These are phyloP conservation scores for Capsicum chinense DNA, from an alignment of 257 asterid genomes.

Conservation along the genomic window DNA sequence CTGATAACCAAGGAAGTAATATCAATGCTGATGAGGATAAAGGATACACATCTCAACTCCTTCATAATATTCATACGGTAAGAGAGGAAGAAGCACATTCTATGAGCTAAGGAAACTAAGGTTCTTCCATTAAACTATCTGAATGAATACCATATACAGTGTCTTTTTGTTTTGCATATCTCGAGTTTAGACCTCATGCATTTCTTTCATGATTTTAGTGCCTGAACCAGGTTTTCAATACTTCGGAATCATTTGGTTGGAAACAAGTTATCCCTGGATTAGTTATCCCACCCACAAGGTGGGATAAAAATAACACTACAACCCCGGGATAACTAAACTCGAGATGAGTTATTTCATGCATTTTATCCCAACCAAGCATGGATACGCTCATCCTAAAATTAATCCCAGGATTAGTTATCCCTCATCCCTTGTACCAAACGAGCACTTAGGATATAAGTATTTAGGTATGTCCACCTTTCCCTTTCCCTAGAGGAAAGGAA, in stretches of 20 bases:
- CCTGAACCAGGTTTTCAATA: background rate
- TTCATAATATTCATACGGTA: background rate
- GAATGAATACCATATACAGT: background rate
- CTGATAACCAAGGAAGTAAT: background rate
- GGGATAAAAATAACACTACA: too few relatives aligned
- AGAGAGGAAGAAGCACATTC: constrained; percentile 6
- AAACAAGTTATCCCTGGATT: too few relatives aligned
- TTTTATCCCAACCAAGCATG: too few relatives aligned
- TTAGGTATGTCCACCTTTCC: background rate
- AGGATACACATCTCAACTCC: background rate
- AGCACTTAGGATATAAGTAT: background rate
- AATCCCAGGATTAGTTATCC: too few relatives aligned
- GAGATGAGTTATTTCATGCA: too few relatives aligned
- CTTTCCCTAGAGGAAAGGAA: background rate
- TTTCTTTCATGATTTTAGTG: background rate
- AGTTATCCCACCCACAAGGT: too few relatives aligned
- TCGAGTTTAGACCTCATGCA: background rate
- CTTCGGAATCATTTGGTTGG: background rate
- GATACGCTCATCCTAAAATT: too few relatives aligned
- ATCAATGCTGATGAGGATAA: background rate
- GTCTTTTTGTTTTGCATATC: background rate
- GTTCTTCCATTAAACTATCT: background rate
- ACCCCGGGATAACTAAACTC: too few relatives aligned
- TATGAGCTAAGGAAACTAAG: background rate
- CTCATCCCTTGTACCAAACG: too few relatives aligned